Conservation (phyloP, 495 filamentous ascomycete species). For the Chaetomium fimeti region DNA sequence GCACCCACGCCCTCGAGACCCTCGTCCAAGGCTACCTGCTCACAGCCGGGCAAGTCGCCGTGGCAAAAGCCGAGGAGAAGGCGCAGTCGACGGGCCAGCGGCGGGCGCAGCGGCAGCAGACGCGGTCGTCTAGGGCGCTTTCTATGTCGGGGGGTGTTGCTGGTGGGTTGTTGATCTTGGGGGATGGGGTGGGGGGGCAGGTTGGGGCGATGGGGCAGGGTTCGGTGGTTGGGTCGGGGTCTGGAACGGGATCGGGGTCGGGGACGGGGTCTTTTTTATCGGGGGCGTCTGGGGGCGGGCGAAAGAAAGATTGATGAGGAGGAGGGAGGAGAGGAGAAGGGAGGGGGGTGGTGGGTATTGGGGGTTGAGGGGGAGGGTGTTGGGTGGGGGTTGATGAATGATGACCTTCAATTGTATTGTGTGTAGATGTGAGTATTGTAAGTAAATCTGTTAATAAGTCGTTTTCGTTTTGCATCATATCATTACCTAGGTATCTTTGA, state of each 20-base stretch:
- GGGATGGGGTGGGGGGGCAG: too few relatives aligned
- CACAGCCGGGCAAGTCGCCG: not conserved
- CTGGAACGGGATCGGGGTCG: not conserved
- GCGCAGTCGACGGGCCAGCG: not conserved
- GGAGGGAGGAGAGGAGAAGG: too few relatives aligned
- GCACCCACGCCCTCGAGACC: not conserved
- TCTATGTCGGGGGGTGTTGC: too few relatives aligned
- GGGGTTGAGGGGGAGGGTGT: not conserved
- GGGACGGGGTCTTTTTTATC: slow-evolving; percentile 24
- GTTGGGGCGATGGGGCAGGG: not conserved
- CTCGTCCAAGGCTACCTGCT: slow-evolving; percentile 17
- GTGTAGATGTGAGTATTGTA: too few relatives aligned
- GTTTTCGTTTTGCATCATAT: too few relatives aligned
- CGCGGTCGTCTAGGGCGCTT: too few relatives aligned
- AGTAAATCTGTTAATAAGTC: too few relatives aligned
- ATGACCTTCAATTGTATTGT: not conserved
- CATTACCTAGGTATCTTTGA: too few relatives aligned
- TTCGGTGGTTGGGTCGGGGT: not conserved
- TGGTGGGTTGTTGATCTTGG: too few relatives aligned
- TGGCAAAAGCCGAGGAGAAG: slow-evolving; percentile 18
- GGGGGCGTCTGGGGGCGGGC: too few relatives aligned
- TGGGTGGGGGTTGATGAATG: not conserved
- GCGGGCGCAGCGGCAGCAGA: too few relatives aligned
- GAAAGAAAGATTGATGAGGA: not conserved
- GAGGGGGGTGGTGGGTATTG: not conserved